These are phyloP conservation scores for Friedmanniomyces endolithicus DNA, from an alignment of 495 filamentous ascomycete genomes.

Conservation along the genomic window DNA sequence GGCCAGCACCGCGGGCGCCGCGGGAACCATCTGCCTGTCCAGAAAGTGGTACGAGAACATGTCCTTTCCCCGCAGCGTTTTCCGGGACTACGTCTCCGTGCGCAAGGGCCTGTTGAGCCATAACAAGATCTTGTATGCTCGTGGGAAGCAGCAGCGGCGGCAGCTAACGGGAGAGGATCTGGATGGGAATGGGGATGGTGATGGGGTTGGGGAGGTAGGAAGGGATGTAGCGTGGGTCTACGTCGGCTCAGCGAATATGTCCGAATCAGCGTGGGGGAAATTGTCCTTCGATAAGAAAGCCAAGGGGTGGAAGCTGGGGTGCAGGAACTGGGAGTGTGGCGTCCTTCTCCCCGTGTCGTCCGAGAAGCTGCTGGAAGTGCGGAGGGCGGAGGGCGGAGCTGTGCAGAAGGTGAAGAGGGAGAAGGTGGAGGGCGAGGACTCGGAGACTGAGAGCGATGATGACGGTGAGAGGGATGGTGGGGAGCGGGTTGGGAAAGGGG, in stretches of 20 bases:
- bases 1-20: slow-evolving; percentile 45
- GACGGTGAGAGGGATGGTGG: slow-evolving; percentile 3
- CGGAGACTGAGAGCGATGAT: slow-evolving; percentile 16
- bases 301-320: slow-evolving; percentile 59
- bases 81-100: slow-evolving; percentile 63
- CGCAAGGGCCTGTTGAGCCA: slow-evolving; percentile 68
- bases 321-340: slow-evolving; percentile 94
- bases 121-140: slow-evolving; percentile 69
- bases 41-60: slow-evolving; percentile 50
- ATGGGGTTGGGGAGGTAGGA: too few species aligned
- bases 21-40: slow-evolving; percentile 72
- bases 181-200: too few species aligned
- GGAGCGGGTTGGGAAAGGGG: neutral
- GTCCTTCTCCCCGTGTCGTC: slow-evolving; percentile 50
- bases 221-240: slow-evolving; percentile 55
- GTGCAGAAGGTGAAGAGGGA: neutral
- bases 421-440: slow-evolving; percentile 7
- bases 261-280: slow-evolving; percentile 84
- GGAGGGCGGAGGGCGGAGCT: slow-evolving; percentile 2
- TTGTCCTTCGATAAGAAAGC: slow-evolving; percentile 53
- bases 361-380: slow-evolving; percentile 2
- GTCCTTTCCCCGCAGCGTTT: slow-evolving; percentile 54
- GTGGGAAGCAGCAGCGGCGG: slow-evolving; percentile 32
- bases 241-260: slow-evolving; percentile 83
- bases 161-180: neutral